These are phyloP conservation scores for Ophiostoma himal-ulmi DNA, from an alignment of 2,329 filamentous ascomycete species.

Conservation along the genomic window DNA sequence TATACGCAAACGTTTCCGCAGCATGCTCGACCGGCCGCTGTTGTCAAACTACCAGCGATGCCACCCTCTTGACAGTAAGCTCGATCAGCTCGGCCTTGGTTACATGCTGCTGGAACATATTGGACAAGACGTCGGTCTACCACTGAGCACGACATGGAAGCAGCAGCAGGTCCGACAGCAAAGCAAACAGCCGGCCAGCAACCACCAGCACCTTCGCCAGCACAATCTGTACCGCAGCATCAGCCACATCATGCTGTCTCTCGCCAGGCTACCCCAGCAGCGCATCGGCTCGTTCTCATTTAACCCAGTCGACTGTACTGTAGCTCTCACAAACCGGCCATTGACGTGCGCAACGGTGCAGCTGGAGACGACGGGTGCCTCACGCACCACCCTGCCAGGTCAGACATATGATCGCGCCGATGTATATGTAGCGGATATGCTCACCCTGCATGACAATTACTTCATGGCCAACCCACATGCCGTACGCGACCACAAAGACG, in stretches of 20 bases:
- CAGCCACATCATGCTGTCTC: constrained; percentile 30
- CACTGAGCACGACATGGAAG: constrained; percentile 32
- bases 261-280: constrained; percentile 30
- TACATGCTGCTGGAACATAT: constrained; percentile 31
- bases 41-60: constrained; percentile 23
- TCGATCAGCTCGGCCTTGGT: neutral
- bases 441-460: constrained; percentile 29
- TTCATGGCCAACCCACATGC: constrained; percentile 30
- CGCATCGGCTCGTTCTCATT: constrained; percentile 31
- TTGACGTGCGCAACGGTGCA: constrained; percentile 28
- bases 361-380: constrained; percentile 32
- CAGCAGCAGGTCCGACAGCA: constrained; percentile 22
- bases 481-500: constrained; percentile 25
- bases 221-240: constrained; percentile 32
- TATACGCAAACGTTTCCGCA: neutral
- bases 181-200: neutral
- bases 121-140: constrained; percentile 27
- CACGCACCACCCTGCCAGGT: constrained; percentile 29
- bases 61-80: neutral
- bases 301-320: constrained; percentile 28
- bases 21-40: constrained; percentile 12
- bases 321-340: constrained; percentile 20
- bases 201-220: constrained; percentile 20
- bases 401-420: constrained; percentile 33
- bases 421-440: constrained; percentile 29